Evolutionary conservation across 2,329 filamentous ascomycete genomes (phyloP).

Genomic region (Escovopsis sp.): DNA sequence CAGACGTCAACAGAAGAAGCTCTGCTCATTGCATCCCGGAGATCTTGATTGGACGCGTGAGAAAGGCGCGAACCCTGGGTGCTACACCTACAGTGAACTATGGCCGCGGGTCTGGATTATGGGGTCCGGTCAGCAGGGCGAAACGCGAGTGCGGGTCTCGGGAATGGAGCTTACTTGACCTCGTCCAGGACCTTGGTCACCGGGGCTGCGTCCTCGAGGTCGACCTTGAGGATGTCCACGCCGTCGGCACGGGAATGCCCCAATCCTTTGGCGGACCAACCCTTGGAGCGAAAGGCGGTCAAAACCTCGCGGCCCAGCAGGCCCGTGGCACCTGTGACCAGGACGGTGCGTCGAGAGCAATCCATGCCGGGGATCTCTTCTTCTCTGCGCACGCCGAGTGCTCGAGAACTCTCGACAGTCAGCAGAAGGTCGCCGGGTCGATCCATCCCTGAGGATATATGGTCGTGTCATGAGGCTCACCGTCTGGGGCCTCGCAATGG

Average conservation of each 20-base stretch:
- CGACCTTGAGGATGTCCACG: constrained; percentile 46
- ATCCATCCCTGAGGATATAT: too few relatives aligned
- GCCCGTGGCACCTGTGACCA: constrained; percentile 75
- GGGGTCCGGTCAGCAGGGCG: too few relatives aligned
- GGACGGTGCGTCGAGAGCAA: constrained; percentile 29
- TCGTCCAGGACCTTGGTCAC: constrained; percentile 36
- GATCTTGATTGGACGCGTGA: too few relatives aligned
- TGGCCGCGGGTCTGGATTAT: constrained; percentile 3
- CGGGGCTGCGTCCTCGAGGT: constrained; percentile 31
- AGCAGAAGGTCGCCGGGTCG: too few relatives aligned
- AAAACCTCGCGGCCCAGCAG: constrained; percentile 68
- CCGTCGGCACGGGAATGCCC: constrained; percentile 62
- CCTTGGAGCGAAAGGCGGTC: constrained; percentile 44
- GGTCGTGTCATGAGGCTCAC: too few relatives aligned
- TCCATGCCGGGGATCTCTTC: background rate
- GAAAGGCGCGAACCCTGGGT: too few relatives aligned
- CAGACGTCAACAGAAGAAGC: background rate
- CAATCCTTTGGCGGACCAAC: constrained; percentile 57
- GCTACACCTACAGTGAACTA: constrained; percentile 8
- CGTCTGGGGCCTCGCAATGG: too few relatives aligned
- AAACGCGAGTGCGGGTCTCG: too few relatives aligned
- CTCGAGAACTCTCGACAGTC: too few relatives aligned
- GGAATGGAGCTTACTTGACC: constrained; percentile 30
- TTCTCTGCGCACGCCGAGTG: background rate
- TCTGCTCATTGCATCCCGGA: too few relatives aligned